Conservation (phyloP, 2,329 filamentous ascomycete genomes). For the Saccharata proteae region DNA sequence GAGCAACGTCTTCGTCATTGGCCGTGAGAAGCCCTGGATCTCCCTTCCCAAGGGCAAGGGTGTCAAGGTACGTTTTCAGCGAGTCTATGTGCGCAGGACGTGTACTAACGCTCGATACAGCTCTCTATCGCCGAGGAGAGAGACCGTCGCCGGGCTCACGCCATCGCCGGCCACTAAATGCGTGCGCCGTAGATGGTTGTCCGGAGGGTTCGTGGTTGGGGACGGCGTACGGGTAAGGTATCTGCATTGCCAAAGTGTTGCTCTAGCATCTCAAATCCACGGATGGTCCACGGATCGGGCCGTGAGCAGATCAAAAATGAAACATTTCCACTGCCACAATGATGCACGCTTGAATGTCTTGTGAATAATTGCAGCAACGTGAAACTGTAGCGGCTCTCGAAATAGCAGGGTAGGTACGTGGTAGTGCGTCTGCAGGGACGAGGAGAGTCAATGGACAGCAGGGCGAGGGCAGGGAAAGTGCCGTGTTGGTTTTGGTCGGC, state of each 20-base stretch:
- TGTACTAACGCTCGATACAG: constrained; percentile 25
- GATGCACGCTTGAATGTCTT: too few species aligned
- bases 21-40: constrained; percentile 97
- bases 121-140: constrained; percentile 98
- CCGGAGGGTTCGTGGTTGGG: constrained; percentile 6
- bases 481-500: too few species aligned
- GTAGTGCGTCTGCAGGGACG: too few species aligned
- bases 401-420: too few species aligned
- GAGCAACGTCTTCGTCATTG: constrained; percentile 99
- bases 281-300: constrained; percentile 8
- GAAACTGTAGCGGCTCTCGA: too few species aligned
- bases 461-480: too few species aligned
- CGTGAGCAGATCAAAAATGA: constrained; percentile 7
- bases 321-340: too few species aligned
- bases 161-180: constrained; percentile 40
- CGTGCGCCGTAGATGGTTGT: constrained; percentile 7
- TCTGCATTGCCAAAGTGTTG: neutral
- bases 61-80: constrained; percentile 58
- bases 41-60: constrained; percentile 99
- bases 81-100: constrained; percentile 10
- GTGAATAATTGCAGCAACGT: too few species aligned
- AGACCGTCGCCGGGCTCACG: constrained; percentile 80
- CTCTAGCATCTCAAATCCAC: constrained; percentile 6
- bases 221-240: constrained; percentile 7
- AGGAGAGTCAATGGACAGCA: too few species aligned